Base-by-base conservation (phyloP, 495 filamentous ascomycete genomes). In the Aspergillus steynii region DNA sequence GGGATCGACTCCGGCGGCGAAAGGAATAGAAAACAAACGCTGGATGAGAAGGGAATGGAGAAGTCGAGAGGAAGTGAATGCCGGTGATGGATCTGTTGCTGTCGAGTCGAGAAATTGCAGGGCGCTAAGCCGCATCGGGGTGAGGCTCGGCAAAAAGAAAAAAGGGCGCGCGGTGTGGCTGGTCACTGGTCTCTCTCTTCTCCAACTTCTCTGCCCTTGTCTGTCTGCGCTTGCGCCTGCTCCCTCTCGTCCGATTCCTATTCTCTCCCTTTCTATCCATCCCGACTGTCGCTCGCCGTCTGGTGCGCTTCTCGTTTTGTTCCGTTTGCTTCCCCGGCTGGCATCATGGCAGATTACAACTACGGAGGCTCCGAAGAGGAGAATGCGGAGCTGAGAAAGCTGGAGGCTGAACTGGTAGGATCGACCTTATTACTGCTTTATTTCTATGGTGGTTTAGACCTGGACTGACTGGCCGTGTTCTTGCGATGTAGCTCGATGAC, bases 281-380 rank as follows among this genome's bases (percentile, higher is more conserved):
- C 32, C 26, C 42, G 15, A 15, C 15, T 6, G 26, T 53, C 15
- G 29, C 29, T 53, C 28, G 27, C 34, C 27, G 1, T 29, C 29
- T 50, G 37, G 58, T 34, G 25, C 31, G 42, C 28, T 57, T 14
- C 34, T 49, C 28, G 27, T 5, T n/a, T 50, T 31, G 27, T 31
- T 47, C 26, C 34, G 9, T 10, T 50, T 27, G 42, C 45, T 34
- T 50, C 20, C 29, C 50, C 42, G 20, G 55, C 53, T 60, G 60
- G 59, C 60, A 73, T 52, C 59, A 83, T 83, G 81, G 77, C 80
- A 52, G 82, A 90, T 68, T 85, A 88, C 71, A 80, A 79, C 66
- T 94, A 86, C 70, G 89, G 88, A 56, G 86, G 88, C 60, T 86
- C 88, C 5, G 91, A 95, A 29, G 91, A 96, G 74, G 91, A 95